Evolutionary conservation across 208 protist species (phyloP).

Genomic region (Leishmania tarentolae): DNA sequence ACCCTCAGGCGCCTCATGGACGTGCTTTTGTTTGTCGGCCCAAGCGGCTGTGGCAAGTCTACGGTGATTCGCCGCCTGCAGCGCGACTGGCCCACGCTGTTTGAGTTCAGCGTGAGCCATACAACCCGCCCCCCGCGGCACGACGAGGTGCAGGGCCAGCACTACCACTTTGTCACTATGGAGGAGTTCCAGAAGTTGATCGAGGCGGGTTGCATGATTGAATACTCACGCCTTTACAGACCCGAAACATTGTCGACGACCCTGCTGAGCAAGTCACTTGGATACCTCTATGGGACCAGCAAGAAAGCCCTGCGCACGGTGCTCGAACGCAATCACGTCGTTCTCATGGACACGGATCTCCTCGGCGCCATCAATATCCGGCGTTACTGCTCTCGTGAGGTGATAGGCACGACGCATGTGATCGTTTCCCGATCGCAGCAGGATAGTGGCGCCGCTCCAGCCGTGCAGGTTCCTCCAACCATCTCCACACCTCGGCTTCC

Average conservation of each 20-base stretch:
- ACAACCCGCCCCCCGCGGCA: constrained; percentile 79
- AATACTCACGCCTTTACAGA: constrained; percentile 62
- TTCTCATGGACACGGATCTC: constrained; percentile 87
- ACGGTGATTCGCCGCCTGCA: constrained; percentile 79
- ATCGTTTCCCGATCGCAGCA: neutral
- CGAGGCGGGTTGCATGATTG: constrained; percentile 63
- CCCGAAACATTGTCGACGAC: constrained; percentile 29
- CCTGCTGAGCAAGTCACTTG: neutral
- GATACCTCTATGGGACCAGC: constrained; percentile 89
- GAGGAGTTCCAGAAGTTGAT: constrained; percentile 63
- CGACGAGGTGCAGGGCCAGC: constrained; percentile 79
- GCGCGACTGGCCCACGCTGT: constrained; percentile 49
- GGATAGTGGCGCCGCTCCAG: neutral
- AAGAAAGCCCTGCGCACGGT: constrained; percentile 64
- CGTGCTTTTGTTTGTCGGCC: constrained; percentile 84
- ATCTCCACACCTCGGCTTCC: neutral
- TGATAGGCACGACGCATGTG: constrained; percentile 15
- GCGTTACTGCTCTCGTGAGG: constrained; percentile 40
- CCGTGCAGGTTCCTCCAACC: neutral
- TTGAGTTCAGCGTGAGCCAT: constrained; percentile 90
- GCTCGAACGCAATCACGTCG: constrained; percentile 39
- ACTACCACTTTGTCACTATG: constrained; percentile 85
- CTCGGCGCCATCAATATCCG: constrained; percentile 71
- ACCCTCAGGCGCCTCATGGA: constrained; percentile 37
- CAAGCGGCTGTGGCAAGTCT: constrained; percentile 88